phyloP scores from a whole-genome alignment of 1,284 basidiomycete species.

The Leccinum glutinopallens region DNA sequence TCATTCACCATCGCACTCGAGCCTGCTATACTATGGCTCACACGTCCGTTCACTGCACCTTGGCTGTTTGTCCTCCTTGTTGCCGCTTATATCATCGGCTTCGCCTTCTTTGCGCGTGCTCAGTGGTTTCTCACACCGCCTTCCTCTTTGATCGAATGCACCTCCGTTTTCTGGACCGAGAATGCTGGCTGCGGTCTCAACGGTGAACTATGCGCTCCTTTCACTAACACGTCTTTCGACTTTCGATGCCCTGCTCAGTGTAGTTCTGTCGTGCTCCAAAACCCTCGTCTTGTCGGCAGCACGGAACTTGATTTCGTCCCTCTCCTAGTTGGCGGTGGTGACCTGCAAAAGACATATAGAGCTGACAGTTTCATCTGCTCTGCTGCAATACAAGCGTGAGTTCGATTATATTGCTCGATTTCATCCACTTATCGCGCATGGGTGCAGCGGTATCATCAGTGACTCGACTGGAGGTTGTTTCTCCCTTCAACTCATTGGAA shows the following conservation, averaged over 20 bases:
- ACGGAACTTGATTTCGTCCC: conserved; percentile 68
- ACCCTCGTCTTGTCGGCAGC: conserved; percentile 76
- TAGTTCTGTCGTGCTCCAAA: conserved; percentile 66
- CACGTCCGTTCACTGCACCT: conserved; percentile 50
- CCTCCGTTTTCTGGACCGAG: conserved; percentile 68
- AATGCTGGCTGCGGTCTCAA: conserved; percentile 80
- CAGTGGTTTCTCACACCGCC: conserved; percentile 71
- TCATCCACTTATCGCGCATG: conserved; percentile 8
- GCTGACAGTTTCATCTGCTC: conserved; percentile 87
- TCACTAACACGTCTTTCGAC: conserved; percentile 60
- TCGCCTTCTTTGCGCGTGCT: conserved; percentile 72
- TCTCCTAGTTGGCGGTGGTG: conserved; percentile 83
- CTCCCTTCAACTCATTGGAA: conserved; percentile 67
- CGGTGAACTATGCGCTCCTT: conserved; percentile 69
- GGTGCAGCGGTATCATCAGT: conserved; percentile 63
- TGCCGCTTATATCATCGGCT: conserved; percentile 67
- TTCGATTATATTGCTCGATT: conserved; percentile 17
- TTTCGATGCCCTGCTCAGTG: conserved; percentile 86
- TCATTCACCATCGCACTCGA: conserved; percentile 54
- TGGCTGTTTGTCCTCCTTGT: conserved; percentile 60
- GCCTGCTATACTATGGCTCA: conserved; percentile 49
- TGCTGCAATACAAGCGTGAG: conserved; percentile 81
- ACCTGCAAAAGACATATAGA: conserved; percentile 69
- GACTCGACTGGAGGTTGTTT: conserved; percentile 76
- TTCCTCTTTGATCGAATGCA: conserved; percentile 66